These are phyloP conservation scores for Mycena floridula DNA, from an alignment of 768 basidiomycete species.

Conservation along the genomic window DNA sequence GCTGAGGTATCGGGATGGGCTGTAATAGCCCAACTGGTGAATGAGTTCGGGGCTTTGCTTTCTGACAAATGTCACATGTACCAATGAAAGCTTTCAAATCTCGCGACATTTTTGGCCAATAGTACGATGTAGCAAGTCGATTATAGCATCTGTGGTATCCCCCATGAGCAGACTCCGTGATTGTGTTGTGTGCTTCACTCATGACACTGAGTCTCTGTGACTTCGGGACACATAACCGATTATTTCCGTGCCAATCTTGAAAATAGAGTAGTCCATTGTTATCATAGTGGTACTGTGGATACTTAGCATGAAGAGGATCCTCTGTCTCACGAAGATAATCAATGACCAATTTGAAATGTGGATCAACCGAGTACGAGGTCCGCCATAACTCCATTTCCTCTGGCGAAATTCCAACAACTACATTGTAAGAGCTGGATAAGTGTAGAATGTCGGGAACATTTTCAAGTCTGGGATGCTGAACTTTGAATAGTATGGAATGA, in stretches of 20 bases:
- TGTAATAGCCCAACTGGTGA: too few species aligned
- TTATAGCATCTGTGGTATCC: background rate
- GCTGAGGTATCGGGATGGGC: too few species aligned
- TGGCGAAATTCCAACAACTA: background rate
- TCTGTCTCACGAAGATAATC: background rate
- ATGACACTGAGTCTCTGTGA: background rate
- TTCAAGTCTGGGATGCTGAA: background rate
- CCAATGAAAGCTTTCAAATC: conserved; percentile 14
- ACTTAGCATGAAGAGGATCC: background rate
- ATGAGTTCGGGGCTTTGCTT: too few species aligned
- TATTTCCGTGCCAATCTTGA: background rate
- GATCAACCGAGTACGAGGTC: background rate
- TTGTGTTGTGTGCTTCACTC: background rate
- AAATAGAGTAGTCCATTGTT: background rate
- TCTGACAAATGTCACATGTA: too few species aligned
- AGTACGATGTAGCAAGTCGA: background rate
- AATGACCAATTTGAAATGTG: background rate
- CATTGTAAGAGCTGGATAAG: background rate
- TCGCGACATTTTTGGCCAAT: conserved; percentile 2
- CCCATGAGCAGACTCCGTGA: too few species aligned
- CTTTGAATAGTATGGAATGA: background rate
- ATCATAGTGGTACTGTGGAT: background rate
- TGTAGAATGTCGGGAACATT: background rate
- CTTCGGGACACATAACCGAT: background rate
- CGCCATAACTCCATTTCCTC: background rate